Percentiles rank a stretch among this genome's conserved stretches.
These are phyloP conservation scores for Fonsecaea monophora DNA, from an alignment of 2,329 filamentous ascomycete species.

Conservation along the genomic window DNA sequence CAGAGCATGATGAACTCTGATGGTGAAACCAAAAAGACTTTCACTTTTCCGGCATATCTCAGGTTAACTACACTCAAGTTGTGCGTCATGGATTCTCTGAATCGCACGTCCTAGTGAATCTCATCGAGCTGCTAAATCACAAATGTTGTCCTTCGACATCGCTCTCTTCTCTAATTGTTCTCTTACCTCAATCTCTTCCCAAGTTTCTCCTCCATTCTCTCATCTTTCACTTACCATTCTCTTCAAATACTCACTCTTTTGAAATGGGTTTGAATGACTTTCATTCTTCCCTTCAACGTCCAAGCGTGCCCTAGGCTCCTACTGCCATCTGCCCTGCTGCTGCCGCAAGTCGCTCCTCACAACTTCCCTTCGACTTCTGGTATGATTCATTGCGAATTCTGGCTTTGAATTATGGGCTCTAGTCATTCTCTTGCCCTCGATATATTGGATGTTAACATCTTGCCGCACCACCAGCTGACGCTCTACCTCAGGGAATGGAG, in stretches of 20 bases:
- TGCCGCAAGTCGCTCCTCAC: neutral
- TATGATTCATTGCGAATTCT: neutral
- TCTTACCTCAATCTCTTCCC: slow-evolving; percentile 5
- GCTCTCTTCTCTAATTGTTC: slow-evolving; percentile 5
- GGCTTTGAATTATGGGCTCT: slow-evolving; percentile 4
- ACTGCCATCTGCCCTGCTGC: neutral
- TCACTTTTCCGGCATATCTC: neutral
- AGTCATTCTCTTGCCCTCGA: neutral
- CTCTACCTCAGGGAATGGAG: neutral
- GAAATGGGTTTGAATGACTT: neutral
- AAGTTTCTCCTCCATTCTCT: slow-evolving; percentile 1
- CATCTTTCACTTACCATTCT: neutral
- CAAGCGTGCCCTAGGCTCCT: neutral
- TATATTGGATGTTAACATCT: neutral
- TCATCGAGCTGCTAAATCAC: neutral
- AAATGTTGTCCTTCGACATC: neutral
- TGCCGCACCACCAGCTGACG: neutral
- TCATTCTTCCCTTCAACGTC: neutral
- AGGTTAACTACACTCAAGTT: neutral
- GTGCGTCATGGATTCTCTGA: neutral
- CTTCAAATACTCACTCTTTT: neutral
- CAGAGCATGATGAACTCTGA: slow-evolving; percentile 37
- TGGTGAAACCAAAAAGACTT: neutral
- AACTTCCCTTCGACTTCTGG: neutral
- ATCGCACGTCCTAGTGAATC: neutral